Percentiles rank a stretch among this genome's conserved stretches.
Evolutionary conservation across 345 rosid species (phyloP).

Genomic region (Trapa incisa): DNA sequence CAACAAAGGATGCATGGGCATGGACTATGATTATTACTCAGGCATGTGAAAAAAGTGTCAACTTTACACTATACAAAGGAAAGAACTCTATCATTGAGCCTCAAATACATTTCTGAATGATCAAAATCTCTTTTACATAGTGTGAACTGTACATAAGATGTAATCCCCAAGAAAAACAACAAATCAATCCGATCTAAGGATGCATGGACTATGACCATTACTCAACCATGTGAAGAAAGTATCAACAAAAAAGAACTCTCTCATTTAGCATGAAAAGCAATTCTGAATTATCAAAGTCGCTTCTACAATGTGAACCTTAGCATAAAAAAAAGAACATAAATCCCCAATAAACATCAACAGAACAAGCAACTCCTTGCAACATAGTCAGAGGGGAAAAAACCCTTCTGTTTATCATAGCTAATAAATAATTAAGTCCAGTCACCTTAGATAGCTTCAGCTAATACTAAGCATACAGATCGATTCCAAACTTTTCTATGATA

Average conservation of each 20-base stretch:
- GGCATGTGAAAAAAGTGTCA: background rate
- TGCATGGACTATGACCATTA: too few species aligned
- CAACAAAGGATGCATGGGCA: background rate
- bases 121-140: background rate
- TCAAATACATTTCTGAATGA: background rate
- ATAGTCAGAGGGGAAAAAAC: background rate
- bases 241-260: too few species aligned
- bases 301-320: too few species aligned
- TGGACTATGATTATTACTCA: background rate
- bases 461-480: background rate
- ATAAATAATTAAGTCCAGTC: background rate
- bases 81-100: background rate
- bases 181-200: background rate
- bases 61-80: background rate
- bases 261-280: too few species aligned
- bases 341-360: too few species aligned
- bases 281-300: too few species aligned
- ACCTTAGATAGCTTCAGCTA: background rate
- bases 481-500: background rate
- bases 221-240: too few species aligned
- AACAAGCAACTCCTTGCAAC: background rate
- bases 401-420: background rate
- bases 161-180: background rate
- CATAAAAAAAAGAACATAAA: too few species aligned
- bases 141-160: background rate